Percentiles rank a stretch among this genome's conserved stretches.
Conservation (phyloP, 768 basidiomycete species). For the Macrolepiota dolichaula region DNA sequence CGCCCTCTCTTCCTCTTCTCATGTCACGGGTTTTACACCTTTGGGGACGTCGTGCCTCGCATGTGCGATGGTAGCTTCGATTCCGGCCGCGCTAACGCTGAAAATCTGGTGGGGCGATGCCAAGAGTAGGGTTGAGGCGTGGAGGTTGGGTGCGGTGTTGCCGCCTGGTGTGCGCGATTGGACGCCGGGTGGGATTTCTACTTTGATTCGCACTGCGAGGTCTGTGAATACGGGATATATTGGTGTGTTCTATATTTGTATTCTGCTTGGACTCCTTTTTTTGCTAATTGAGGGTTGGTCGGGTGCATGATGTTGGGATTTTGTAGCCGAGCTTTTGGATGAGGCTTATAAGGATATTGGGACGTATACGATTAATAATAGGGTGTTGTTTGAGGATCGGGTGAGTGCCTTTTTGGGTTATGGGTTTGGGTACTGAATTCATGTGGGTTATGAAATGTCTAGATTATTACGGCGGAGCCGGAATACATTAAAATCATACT, state of each 20-base stretch:
- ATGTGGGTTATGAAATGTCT: conserved; percentile 14
- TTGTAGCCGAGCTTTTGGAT: conserved; percentile 19
- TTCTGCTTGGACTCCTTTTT: neutral
- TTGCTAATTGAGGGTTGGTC: neutral
- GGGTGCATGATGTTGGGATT: conserved; percentile 4
- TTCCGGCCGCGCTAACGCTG: conserved; percentile 17
- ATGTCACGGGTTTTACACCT: neutral
- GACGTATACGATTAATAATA: conserved; percentile 17
- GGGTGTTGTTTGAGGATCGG: conserved; percentile 23
- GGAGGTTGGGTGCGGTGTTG: conserved; percentile 18
- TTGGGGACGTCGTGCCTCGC: neutral
- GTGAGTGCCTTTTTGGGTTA: conserved; percentile 12
- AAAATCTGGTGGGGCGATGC: conserved; percentile 15
- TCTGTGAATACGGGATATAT: conserved; percentile 28
- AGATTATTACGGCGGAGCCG: neutral
- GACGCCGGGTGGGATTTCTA: conserved; percentile 17
- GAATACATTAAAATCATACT: conserved; percentile 32
- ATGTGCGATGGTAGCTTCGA: conserved; percentile 14
- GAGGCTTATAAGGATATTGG: conserved; percentile 22
- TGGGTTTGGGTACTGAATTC: neutral
- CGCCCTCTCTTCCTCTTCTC: conserved; percentile 2
- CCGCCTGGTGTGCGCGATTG: conserved; percentile 17
- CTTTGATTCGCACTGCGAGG: conserved; percentile 12
- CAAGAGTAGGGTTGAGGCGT: conserved; percentile 16
- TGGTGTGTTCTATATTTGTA: conserved; percentile 18